Evolutionary conservation across 495 filamentous ascomycete genomes (phyloP).

Genomic region (Talaromyces ruber): DNA sequence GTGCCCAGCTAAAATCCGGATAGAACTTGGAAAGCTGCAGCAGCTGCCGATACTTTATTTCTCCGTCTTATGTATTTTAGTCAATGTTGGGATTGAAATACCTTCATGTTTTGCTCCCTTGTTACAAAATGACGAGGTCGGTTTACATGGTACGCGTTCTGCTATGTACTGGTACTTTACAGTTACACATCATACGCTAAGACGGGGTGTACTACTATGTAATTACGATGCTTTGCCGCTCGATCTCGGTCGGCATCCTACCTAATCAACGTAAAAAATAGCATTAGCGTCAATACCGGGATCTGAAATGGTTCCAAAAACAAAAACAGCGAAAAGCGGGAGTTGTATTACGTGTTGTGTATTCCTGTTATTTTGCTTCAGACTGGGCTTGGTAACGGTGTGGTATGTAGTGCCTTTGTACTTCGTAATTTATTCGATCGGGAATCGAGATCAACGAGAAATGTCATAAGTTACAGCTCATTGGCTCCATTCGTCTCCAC

Average conservation of each 20-base stretch:
- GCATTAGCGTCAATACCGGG: background rate
- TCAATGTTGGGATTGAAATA: background rate
- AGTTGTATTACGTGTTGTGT: background rate
- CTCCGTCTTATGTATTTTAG: background rate
- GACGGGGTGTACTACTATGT: too few relatives aligned
- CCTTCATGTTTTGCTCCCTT: background rate
- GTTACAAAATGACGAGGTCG: background rate
- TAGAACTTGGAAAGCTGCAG: background rate
- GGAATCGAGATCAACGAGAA: background rate
- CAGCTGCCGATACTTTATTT: background rate
- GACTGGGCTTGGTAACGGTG: background rate
- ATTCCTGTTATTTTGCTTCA: background rate
- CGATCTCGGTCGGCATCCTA: background rate
- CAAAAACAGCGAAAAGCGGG: background rate
- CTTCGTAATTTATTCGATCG: background rate
- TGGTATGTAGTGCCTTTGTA: background rate
- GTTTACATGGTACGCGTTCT: background rate
- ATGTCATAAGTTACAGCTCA: background rate
- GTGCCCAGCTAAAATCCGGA: background rate
- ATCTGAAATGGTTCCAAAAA: background rate
- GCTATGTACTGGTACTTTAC: background rate
- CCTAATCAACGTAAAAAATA: background rate
- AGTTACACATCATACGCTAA: background rate
- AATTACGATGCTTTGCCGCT: background rate
- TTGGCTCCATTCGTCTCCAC: background rate